These are phyloP conservation scores for Alternaria panax DNA, from an alignment of 2,329 filamentous ascomycete genomes.

Conservation along the genomic window DNA sequence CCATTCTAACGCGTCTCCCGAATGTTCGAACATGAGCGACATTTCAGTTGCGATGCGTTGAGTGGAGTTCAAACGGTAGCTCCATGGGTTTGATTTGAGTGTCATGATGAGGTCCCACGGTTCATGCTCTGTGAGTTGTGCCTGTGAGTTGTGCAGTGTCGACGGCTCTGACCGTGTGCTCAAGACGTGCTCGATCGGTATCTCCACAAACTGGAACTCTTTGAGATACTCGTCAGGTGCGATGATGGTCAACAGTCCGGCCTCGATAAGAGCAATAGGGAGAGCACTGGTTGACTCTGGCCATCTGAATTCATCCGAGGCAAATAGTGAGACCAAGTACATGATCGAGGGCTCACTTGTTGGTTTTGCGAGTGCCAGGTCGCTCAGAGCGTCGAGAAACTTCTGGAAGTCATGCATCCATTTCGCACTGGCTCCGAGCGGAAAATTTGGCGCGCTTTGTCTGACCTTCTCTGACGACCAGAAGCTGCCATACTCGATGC, in stretches of 20 bases:
- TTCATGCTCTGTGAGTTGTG: conserved; percentile 14
- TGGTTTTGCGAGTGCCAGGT: conserved; percentile 20
- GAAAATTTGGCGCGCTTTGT: conserved; percentile 35
- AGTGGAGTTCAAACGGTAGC: conserved; percentile 34
- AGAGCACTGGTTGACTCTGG: conserved; percentile 12
- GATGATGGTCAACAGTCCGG: conserved; percentile 31
- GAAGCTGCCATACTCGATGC: conserved; percentile 34
- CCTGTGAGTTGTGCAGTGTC: conserved; percentile 32
- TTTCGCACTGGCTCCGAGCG: conserved; percentile 13
- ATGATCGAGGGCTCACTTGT: conserved; percentile 24
- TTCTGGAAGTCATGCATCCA: conserved; percentile 42
- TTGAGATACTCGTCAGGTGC: conserved; percentile 21
- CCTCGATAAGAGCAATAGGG: conserved; percentile 28
- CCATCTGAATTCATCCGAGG: conserved; percentile 36
- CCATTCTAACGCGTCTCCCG: conserved; percentile 32
- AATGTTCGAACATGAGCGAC: conserved; percentile 28
- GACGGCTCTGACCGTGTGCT: conserved; percentile 17
- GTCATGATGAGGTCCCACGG: conserved; percentile 34
- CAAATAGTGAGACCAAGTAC: conserved; percentile 31
- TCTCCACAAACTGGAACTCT: conserved; percentile 35
- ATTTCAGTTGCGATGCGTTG: conserved; percentile 26
- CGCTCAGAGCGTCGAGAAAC: conserved; percentile 36
- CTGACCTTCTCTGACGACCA: conserved; percentile 36
- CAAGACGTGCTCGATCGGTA: conserved; percentile 35
- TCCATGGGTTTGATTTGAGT: conserved; percentile 20